phyloP scores from a whole-genome alignment of 192 early-diverging fungal species.

The Geosiphon pyriformis region DNA sequence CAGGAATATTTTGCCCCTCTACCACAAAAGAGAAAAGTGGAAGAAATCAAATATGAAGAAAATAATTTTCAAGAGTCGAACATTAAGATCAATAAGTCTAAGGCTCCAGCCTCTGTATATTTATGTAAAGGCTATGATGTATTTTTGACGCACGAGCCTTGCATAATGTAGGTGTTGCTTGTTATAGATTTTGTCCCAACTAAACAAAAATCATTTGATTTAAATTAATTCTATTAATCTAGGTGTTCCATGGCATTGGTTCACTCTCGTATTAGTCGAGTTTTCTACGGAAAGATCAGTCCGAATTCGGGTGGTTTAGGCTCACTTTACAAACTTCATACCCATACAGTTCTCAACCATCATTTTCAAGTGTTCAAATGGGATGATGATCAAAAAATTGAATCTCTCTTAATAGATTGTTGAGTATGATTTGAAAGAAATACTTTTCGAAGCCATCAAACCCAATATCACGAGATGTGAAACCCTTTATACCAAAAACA shows the following conservation, averaged over 20 bases:
- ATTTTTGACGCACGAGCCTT: conserved; percentile 80
- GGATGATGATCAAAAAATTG: conserved; percentile 6
- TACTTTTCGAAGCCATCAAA: no score
- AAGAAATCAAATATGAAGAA: conserved; percentile 21
- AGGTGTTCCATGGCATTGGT: conserved; percentile 90
- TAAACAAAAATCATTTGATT: conserved; percentile 9
- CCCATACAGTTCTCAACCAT: conserved; percentile 65
- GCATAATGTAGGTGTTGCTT: conserved; percentile 66
- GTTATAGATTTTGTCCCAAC: not conserved
- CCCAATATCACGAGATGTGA: no score
- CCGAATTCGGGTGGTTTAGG: conserved; percentile 48
- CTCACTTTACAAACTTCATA: conserved; percentile 61
- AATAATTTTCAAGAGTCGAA: not conserved
- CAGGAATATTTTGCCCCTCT: not conserved
- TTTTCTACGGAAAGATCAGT: conserved; percentile 68
- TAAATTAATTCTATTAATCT: conserved; percentile 16
- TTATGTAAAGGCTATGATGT: conserved; percentile 80
- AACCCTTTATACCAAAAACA: no score
- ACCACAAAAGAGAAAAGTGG: conserved; percentile 25
- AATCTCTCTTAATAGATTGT: conserved; percentile 15
- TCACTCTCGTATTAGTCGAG: conserved; percentile 84
- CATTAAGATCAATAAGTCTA: not conserved
- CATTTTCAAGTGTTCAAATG: conserved; percentile 55
- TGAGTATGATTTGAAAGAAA: no score
- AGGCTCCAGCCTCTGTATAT: conserved; percentile 42